phyloP scores from a whole-genome alignment of 192 early-diverging fungal genomes.

The Allomyces arbusculus region DNA sequence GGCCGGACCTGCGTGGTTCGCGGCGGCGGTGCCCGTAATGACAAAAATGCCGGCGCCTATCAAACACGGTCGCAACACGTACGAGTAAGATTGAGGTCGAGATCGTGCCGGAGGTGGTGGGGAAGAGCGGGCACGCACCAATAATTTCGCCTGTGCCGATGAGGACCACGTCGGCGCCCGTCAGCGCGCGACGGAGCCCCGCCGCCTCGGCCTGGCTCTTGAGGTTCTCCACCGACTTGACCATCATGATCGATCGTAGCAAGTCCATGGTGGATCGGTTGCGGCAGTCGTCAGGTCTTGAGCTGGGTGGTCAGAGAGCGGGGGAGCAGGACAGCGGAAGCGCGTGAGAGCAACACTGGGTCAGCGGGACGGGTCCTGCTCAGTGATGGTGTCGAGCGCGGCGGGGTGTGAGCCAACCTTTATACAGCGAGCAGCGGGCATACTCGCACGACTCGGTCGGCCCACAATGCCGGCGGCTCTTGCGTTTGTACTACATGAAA shows the following conservation, averaged over 20 bases:
- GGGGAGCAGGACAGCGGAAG: no score
- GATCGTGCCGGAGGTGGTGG: neutral
- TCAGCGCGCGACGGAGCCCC: neutral
- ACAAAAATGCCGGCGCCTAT: neutral
- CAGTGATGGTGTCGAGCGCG: no score
- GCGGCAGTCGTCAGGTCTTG: no score
- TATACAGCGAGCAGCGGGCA: no score
- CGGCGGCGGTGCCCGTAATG: constrained; percentile 28
- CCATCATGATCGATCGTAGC: constrained; percentile 49
- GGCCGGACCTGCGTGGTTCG: constrained; percentile 57
- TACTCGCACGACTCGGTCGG: no score
- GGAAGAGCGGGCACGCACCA: constrained; percentile 33
- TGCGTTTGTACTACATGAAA: no score
- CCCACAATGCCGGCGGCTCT: no score
- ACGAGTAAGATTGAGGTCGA: neutral
- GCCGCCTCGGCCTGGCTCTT: neutral
- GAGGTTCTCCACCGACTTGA: neutral
- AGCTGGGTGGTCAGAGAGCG: no score
- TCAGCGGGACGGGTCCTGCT: no score
- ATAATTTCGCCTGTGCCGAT: neutral
- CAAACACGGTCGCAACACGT: neutral
- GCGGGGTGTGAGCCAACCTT: no score
- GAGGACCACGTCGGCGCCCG: neutral
- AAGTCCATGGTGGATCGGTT: constrained; percentile 29
- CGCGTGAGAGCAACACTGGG: no score